Conservation (phyloP, 2,329 filamentous ascomycete species). For the Aspergillus niger region DNA sequence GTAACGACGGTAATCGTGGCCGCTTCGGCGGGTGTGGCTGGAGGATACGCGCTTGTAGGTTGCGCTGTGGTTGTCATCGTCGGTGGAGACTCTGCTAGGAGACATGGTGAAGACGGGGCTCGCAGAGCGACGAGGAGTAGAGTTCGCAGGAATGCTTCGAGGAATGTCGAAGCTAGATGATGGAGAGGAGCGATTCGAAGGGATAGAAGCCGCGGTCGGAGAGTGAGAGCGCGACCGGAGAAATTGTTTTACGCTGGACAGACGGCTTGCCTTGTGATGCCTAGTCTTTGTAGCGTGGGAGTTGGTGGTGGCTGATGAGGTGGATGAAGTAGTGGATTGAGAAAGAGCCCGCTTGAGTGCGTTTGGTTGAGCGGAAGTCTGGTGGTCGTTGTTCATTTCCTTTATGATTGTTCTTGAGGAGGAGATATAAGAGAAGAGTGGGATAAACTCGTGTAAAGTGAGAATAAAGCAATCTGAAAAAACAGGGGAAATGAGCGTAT, state of each 20-base stretch:
- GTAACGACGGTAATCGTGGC: constrained; percentile 41
- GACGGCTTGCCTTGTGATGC: constrained; percentile 14
- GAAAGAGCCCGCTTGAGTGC: constrained; percentile 18
- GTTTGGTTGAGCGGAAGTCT: neutral
- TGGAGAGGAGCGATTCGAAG: constrained; percentile 11
- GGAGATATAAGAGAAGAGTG: neutral
- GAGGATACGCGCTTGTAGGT: constrained; percentile 17
- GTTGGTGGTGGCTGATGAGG: constrained; percentile 8
- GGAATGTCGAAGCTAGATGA: constrained; percentile 9
- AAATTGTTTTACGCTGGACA: constrained; percentile 1
- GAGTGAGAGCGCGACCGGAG: constrained; percentile 9
- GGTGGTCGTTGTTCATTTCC: constrained; percentile 9
- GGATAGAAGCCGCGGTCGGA: constrained; percentile 14
- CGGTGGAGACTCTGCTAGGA: constrained; percentile 16
- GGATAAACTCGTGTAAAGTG: constrained; percentile 1
- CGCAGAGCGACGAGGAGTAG: constrained; percentile 14
- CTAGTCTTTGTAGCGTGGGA: neutral
- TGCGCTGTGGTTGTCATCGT: constrained; percentile 21
- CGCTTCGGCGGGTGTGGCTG: constrained; percentile 28
- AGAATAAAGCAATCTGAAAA: neutral
- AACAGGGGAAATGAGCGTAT: neutral
- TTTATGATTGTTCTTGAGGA: neutral
- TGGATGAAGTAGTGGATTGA: constrained; percentile 23
- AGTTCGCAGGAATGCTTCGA: constrained; percentile 15
- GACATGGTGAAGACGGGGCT: constrained; percentile 26